Conservation (phyloP, 208 protist species). For the Vickermania spadyakhi region DNA sequence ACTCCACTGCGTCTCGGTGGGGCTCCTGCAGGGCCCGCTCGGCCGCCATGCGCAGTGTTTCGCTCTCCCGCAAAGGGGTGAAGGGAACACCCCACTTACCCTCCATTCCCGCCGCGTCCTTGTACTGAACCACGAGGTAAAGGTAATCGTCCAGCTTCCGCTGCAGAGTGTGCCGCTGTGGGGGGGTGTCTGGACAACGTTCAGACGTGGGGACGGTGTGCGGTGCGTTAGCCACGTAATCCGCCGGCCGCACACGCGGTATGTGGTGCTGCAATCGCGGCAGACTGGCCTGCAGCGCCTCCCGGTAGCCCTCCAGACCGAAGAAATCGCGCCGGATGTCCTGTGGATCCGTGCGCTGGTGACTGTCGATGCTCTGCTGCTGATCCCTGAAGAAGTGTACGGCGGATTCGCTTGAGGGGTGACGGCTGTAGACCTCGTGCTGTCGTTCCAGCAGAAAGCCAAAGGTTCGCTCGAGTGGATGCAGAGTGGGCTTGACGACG, state of each 20-base stretch:
- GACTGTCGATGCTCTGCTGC: constrained; percentile 55
- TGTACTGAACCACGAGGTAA: constrained; percentile 52
- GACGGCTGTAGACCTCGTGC: constrained; percentile 73
- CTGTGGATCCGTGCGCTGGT: constrained; percentile 47
- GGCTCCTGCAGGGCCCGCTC: constrained; percentile 47
- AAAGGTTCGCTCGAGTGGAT: constrained; percentile 71
- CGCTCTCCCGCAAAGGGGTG: constrained; percentile 16
- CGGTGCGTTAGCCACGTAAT: constrained; percentile 7
- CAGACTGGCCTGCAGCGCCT: constrained; percentile 66
- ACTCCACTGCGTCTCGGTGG: constrained; percentile 45
- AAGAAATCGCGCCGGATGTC: constrained; percentile 75
- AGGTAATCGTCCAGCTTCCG: constrained; percentile 75
- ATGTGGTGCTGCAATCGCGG: constrained; percentile 60
- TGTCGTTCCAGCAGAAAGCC: constrained; percentile 64
- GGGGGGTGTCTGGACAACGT: constrained; percentile 14
- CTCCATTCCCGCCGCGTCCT: constrained; percentile 10
- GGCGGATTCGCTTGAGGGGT: constrained; percentile 55
- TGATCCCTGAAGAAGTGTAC: constrained; percentile 59
- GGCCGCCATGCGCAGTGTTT: constrained; percentile 69
- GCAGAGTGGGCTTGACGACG: constrained; percentile 66
- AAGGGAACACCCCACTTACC: constrained; percentile 70
- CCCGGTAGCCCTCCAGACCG: constrained; percentile 70
- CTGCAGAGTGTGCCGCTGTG: constrained; percentile 52
- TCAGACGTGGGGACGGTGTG: too few relatives aligned
- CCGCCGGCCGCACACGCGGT: constrained; percentile 40